A percentile compares a stretch with the other conserved stretches of the same genome.
Evolutionary conservation across 495 filamentous ascomycete species (phyloP).

Genomic region (Penicillium roqueforti): DNA sequence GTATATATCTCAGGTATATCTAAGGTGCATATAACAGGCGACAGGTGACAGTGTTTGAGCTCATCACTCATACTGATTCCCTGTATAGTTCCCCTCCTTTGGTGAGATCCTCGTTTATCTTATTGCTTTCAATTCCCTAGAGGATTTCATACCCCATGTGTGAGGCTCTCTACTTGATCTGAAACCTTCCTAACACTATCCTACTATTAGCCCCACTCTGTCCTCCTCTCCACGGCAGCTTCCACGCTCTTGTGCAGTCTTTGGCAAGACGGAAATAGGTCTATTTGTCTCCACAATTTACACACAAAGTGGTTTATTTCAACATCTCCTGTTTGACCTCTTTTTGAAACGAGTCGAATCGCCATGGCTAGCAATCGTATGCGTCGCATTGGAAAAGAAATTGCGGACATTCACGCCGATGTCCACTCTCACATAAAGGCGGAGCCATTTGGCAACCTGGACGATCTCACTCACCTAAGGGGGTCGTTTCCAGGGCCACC

Average conservation of each 20-base stretch:
- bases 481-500: conserved; percentile 85
- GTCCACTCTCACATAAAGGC: conserved; percentile 68
- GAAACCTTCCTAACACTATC: background rate
- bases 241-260: background rate
- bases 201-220: background rate
- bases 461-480: conserved; percentile 78
- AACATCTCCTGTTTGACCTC: background rate
- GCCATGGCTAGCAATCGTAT: conserved; percentile 71
- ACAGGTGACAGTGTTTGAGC: background rate
- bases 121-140: background rate
- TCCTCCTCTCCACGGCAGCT: background rate
- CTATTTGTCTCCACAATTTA: background rate
- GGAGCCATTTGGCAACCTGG: conserved; percentile 55
- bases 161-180: background rate
- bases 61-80: background rate
- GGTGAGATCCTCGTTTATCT: conserved; percentile 13
- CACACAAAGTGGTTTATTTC: background rate
- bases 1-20: background rate
- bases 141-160: background rate
- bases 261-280: background rate
- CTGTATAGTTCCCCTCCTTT: conserved; percentile 24
- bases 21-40: background rate
- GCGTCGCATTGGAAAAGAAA: conserved; percentile 87
- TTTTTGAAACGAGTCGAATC: background rate
- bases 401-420: conserved; percentile 80